phyloP scores from a whole-genome alignment of 257 asterid genomes.

The Eucommia ulmoides region DNA sequence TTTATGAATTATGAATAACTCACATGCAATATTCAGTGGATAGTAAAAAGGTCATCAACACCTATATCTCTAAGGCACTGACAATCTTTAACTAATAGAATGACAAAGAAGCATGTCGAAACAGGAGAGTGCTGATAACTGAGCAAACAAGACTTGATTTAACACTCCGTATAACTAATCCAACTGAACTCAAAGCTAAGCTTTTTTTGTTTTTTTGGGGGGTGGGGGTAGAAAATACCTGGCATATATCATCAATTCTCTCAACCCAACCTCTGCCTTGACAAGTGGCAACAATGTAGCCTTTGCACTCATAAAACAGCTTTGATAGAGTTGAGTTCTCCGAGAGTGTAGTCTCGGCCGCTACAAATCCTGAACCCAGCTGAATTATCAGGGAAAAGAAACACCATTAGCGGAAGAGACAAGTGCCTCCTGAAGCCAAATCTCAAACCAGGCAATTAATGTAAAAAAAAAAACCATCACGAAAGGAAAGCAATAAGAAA shows the following conservation, averaged over 20 bases:
- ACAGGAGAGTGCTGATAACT: neutral
- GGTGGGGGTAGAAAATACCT: conserved; percentile 63
- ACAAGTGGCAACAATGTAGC: conserved; percentile 48
- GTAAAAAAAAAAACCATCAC: neutral
- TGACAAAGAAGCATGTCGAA: neutral
- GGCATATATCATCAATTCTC: conserved; percentile 81
- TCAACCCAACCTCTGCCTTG: conserved; percentile 56
- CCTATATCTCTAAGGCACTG: too few species aligned
- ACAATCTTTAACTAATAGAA: neutral
- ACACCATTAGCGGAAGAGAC: conserved; percentile 6
- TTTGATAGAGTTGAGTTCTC: conserved; percentile 42
- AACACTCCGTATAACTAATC: too few species aligned
- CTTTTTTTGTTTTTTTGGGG: too few species aligned
- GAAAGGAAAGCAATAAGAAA: neutral
- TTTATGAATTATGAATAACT: too few species aligned
- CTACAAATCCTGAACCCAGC: conserved; percentile 76
- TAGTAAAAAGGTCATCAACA: too few species aligned
- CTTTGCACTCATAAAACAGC: conserved; percentile 69
- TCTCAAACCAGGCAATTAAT: neutral
- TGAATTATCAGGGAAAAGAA: conserved; percentile 25
- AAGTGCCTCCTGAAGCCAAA: neutral
- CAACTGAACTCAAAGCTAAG: too few species aligned
- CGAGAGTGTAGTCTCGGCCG: conserved; percentile 66
- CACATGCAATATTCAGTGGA: too few species aligned
- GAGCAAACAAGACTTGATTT: neutral